Evolutionary conservation across 371 early-diverging fungal species (phyloP).

Genomic region (Dichotomocladium elegans): DNA sequence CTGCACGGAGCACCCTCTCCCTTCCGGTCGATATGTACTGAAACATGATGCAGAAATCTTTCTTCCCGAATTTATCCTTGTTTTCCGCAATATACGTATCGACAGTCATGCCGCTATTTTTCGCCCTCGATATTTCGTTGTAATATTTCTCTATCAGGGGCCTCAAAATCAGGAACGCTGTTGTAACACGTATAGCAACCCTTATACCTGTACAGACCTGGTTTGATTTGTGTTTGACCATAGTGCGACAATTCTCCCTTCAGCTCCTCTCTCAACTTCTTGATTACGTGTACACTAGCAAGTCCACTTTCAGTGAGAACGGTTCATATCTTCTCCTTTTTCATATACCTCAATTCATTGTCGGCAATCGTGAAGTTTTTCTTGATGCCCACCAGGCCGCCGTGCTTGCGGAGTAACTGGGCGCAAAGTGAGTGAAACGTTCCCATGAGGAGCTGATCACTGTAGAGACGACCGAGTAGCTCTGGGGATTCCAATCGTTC

Average conservation of each 20-base stretch:
- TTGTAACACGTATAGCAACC: no score
- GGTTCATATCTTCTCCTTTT: neutral
- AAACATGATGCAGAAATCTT: conserved; percentile 18
- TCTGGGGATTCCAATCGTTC: conserved; percentile 23
- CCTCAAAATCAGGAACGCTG: neutral
- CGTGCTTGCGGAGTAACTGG: conserved; percentile 31
- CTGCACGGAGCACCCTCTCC: neutral
- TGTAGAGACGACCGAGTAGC: conserved; percentile 24
- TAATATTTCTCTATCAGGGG: conserved; percentile 11
- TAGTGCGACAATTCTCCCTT: neutral
- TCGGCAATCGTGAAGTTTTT: conserved; percentile 50
- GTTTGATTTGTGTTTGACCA: neutral
- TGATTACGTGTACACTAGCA: neutral
- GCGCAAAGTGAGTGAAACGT: conserved; percentile 64
- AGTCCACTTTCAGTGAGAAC: neutral
- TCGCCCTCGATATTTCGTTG: conserved; percentile 26
- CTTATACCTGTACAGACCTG: neutral
- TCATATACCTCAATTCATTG: conserved; percentile 11
- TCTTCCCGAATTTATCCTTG: neutral
- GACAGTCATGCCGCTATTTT: conserved; percentile 18
- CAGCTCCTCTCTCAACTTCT: conserved; percentile 4
- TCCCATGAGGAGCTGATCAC: conserved; percentile 25
- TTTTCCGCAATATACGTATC: conserved; percentile 7
- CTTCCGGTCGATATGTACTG: conserved; percentile 11
- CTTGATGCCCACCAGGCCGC: conserved; percentile 16